Conservation (phyloP, 2,329 filamentous ascomycete genomes). For the Tolypocladium album region DNA sequence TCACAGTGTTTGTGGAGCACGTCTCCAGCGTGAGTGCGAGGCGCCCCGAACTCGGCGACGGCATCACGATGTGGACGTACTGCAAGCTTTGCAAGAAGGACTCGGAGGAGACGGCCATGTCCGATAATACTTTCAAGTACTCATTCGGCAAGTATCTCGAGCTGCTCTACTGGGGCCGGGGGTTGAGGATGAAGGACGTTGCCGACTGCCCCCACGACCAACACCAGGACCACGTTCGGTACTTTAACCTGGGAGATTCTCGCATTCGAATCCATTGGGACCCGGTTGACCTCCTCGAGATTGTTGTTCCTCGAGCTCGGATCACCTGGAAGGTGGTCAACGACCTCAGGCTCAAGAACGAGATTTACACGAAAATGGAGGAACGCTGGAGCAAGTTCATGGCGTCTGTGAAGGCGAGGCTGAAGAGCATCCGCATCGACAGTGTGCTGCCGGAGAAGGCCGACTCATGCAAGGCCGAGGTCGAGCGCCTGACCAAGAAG, state of each 20-base stretch:
- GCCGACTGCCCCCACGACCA: conserved; percentile 79
- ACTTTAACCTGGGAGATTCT: conserved; percentile 81
- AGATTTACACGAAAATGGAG: conserved; percentile 73
- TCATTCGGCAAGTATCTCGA: conserved; percentile 99
- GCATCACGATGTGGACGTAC: conserved; percentile 95
- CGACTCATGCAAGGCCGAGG: conserved; percentile 70
- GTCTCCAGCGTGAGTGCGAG: conserved; percentile 30
- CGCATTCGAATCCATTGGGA: conserved; percentile 88
- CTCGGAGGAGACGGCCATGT: conserved; percentile 84
- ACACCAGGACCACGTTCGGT: conserved; percentile 82
- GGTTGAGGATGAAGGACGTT: conserved; percentile 61
- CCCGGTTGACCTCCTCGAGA: conserved; percentile 82
- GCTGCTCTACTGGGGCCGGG: conserved; percentile 87
- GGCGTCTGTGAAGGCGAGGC: conserved; percentile 68
- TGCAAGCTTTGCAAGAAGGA: conserved; percentile 89
- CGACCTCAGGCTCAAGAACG: conserved; percentile 85
- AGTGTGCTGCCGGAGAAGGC: conserved; percentile 81
- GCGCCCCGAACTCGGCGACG: conserved; percentile 36
- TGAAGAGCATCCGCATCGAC: conserved; percentile 84
- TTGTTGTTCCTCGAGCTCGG: conserved; percentile 78
- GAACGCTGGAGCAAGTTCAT: conserved; percentile 81
- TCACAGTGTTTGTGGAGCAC: conserved; percentile 77
- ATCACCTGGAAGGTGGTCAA: conserved; percentile 98
- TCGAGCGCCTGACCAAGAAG: conserved; percentile 67
- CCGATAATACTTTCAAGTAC: conserved; percentile 91